phyloP scores from a whole-genome alignment of 2,329 filamentous ascomycete genomes.

The Cadophora gregata region DNA sequence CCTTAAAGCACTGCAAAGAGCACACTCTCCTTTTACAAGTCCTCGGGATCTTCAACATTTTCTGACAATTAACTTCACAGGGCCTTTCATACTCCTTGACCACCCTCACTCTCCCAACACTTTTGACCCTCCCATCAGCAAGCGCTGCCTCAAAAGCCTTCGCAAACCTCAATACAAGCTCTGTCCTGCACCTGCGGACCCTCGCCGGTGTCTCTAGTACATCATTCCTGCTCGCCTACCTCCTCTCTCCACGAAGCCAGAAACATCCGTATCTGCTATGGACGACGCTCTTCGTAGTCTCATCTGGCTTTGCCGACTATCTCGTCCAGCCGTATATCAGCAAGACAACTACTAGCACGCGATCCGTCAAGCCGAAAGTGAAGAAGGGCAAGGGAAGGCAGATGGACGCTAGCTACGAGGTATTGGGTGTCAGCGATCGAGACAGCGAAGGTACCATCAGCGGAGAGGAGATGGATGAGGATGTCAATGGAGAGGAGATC shows the following conservation, averaged over 20 bases:
- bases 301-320: conserved; percentile 52
- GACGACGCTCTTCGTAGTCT: conserved; percentile 72
- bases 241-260: conserved; percentile 73
- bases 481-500: conserved; percentile 67
- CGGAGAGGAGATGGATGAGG: conserved; percentile 55
- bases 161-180: conserved; percentile 66
- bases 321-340: conserved; percentile 31
- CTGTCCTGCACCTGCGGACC: conserved; percentile 68
- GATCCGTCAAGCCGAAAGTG: conserved; percentile 43
- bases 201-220: conserved; percentile 72
- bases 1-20: conserved; percentile 13
- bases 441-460: conserved; percentile 53
- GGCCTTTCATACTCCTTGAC: conserved; percentile 88
- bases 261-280: conserved; percentile 92
- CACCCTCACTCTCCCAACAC: conserved; percentile 76
- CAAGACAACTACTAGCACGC: conserved; percentile 20
- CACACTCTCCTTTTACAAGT: background rate
- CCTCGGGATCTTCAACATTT: background rate
- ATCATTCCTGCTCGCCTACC: conserved; percentile 78
- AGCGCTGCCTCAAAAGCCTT: conserved; percentile 73
- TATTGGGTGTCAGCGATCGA: conserved; percentile 52
- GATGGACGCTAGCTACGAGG: conserved; percentile 76
- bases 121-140: conserved; percentile 81
- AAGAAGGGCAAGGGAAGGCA: conserved; percentile 36
- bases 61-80: conserved; percentile 52